Conservation (phyloP, 768 basidiomycete species). For the Clavulina sp. region DNA sequence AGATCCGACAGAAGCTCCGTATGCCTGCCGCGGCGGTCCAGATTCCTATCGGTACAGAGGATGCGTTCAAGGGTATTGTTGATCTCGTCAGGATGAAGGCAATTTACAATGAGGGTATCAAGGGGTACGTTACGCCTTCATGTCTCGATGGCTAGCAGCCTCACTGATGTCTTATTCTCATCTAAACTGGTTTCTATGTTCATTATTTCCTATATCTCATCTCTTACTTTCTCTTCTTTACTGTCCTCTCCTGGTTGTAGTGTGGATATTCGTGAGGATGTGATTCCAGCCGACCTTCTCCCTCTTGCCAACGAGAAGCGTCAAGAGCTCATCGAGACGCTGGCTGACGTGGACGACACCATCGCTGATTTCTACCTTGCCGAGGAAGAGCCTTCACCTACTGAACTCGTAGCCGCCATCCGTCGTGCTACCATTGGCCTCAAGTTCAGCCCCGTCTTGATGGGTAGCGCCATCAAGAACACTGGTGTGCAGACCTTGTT, state of each 20-base stretch:
- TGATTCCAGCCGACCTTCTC: conserved; percentile 63
- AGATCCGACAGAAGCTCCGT: conserved; percentile 79
- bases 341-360: conserved; percentile 91
- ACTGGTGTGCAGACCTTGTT: conserved; percentile 86
- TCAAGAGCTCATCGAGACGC: conserved; percentile 77
- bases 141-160: not conserved
- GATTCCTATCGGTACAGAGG: conserved; percentile 84
- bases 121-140: conserved; percentile 67
- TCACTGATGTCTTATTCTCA: no score
- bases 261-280: conserved; percentile 61
- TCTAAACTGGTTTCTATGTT: not conserved
- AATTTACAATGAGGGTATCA: conserved; percentile 83
- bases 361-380: conserved; percentile 83
- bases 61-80: conserved; percentile 75
- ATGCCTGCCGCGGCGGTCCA: conserved; percentile 91
- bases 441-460: conserved; percentile 91
- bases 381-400: conserved; percentile 56
- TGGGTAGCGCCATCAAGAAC: conserved; percentile 96
- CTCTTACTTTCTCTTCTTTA: not conserved
- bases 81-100: conserved; percentile 91
- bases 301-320: conserved; percentile 72
- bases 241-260: conserved; percentile 24
- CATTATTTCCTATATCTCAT: not conserved
- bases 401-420: conserved; percentile 67
- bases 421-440: conserved; percentile 74